These are phyloP conservation scores for Marsdenia floribunda DNA, from an alignment of 257 asterid species.

Conservation along the genomic window DNA sequence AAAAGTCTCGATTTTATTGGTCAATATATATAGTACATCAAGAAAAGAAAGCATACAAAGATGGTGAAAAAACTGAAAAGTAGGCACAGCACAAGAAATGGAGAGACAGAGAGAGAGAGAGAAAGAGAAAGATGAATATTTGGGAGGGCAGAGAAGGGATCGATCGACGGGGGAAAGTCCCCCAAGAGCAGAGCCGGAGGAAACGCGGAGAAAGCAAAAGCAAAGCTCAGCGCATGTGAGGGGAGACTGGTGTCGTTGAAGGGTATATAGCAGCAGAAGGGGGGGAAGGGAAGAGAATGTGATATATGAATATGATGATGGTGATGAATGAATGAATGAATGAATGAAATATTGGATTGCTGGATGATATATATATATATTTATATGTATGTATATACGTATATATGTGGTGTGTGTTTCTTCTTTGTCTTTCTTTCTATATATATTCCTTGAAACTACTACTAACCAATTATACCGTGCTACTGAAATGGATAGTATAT, in stretches of 20 bases:
- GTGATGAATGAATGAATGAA: too few species aligned
- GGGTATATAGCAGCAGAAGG: background rate
- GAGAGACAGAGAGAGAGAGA: background rate
- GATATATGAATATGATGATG: conserved; percentile 1
- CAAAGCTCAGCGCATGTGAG: conserved; percentile 16
- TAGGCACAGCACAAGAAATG: conserved; percentile 48
- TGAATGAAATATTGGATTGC: too few species aligned
- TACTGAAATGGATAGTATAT: too few species aligned
- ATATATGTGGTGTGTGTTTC: background rate
- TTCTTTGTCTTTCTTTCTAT: too few species aligned
- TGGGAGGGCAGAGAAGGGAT: background rate
- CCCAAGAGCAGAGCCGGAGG: conserved; percentile 91
- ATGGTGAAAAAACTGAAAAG: conserved; percentile 42
- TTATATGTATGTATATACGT: too few species aligned
- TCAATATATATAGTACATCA: background rate
- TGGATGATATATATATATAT: too few species aligned
- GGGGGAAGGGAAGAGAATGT: background rate
- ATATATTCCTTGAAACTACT: background rate
- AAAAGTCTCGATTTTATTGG: conserved; percentile 1
- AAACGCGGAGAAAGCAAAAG: conserved; percentile 61
- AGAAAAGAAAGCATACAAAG: conserved; percentile 50
- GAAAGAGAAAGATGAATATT: background rate
- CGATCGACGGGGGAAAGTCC: conserved; percentile 50
- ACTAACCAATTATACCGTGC: too few species aligned
- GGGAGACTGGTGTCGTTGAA: background rate